Conservation (phyloP, 768 basidiomycete species). For the Auriscalpium vulgare region DNA sequence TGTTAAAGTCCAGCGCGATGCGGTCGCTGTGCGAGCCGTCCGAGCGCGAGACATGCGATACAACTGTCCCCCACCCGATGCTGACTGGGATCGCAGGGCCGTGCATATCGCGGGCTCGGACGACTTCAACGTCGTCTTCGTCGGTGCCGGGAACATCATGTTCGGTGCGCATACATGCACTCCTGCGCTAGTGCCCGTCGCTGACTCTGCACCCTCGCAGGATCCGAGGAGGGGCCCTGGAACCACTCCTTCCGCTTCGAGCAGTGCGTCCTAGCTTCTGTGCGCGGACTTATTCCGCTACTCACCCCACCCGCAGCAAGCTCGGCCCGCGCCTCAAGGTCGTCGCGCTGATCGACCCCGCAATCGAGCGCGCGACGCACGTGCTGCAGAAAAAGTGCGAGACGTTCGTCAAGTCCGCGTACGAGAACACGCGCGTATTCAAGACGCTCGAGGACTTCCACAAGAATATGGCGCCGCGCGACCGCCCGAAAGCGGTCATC, state of each 20-base stretch:
- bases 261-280: slow-evolving; percentile 44
- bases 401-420: slow-evolving; percentile 89
- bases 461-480: slow-evolving; percentile 52
- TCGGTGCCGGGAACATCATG: slow-evolving; percentile 98
- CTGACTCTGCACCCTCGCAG: slow-evolving; percentile 28
- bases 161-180: slow-evolving; percentile 50
- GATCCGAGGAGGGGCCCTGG: slow-evolving; percentile 86
- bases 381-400: slow-evolving; percentile 87
- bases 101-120: slow-evolving; percentile 51
- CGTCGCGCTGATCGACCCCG: slow-evolving; percentile 89
- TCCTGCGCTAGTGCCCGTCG: neutral
- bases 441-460: slow-evolving; percentile 82
- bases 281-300: slow-evolving; percentile 4
- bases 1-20: too few species aligned
- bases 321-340: slow-evolving; percentile 95
- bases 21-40: too few species aligned
- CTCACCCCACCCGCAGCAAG: slow-evolving; percentile 45
- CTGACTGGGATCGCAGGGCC: slow-evolving; percentile 27
- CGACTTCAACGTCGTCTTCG: slow-evolving; percentile 89
- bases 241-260: slow-evolving; percentile 89
- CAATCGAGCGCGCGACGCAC: slow-evolving; percentile 66
- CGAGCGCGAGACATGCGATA: too few species aligned
- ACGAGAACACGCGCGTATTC: slow-evolving; percentile 81
- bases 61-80: neutral
- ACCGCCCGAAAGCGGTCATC: slow-evolving; percentile 74